These are phyloP conservation scores for Calonectria hongkongensis DNA, from an alignment of 2,329 filamentous ascomycete species.

Conservation along the genomic window DNA sequence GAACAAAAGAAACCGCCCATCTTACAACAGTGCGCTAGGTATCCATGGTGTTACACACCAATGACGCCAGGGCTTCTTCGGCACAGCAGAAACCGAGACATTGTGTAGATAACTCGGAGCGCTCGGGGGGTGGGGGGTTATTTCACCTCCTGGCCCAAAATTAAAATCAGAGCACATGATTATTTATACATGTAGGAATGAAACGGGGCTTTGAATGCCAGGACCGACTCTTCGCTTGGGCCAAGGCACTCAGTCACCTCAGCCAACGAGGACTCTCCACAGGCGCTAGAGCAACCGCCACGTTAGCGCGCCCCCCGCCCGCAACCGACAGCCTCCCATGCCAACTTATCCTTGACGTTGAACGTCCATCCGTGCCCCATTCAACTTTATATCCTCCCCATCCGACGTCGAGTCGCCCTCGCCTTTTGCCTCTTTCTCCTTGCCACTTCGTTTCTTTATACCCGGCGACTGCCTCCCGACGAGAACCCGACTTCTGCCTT, in stretches of 20 bases:
- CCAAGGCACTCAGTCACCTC: conserved; percentile 36
- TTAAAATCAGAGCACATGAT: background rate
- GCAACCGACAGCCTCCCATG: conserved; percentile 24
- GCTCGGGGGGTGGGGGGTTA: background rate
- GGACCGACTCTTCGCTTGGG: conserved; percentile 1
- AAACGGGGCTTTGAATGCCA: background rate
- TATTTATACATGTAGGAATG: conserved; percentile 5
- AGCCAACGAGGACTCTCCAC: conserved; percentile 48
- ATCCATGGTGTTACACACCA: conserved; percentile 14
- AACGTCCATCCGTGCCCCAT: conserved; percentile 47
- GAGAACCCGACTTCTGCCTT: conserved; percentile 22
- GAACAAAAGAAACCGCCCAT: background rate
- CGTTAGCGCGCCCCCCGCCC: conserved; percentile 46
- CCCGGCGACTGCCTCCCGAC: conserved; percentile 1
- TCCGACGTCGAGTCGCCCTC: conserved; percentile 14
- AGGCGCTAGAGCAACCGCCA: conserved; percentile 51
- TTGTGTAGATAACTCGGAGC: background rate
- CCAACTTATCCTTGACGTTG: conserved; percentile 31
- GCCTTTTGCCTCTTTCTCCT: conserved; percentile 6
- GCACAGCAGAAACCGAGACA: conserved; percentile 14
- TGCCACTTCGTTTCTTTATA: conserved; percentile 9
- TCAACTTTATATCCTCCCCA: conserved; percentile 35
- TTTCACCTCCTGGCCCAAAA: too few species aligned
- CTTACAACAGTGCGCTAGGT: conserved; percentile 11
- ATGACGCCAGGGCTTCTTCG: conserved; percentile 1